These are phyloP conservation scores for Scytalidium sp. DNA, from an alignment of 2,329 filamentous ascomycete genomes.

Conservation along the genomic window DNA sequence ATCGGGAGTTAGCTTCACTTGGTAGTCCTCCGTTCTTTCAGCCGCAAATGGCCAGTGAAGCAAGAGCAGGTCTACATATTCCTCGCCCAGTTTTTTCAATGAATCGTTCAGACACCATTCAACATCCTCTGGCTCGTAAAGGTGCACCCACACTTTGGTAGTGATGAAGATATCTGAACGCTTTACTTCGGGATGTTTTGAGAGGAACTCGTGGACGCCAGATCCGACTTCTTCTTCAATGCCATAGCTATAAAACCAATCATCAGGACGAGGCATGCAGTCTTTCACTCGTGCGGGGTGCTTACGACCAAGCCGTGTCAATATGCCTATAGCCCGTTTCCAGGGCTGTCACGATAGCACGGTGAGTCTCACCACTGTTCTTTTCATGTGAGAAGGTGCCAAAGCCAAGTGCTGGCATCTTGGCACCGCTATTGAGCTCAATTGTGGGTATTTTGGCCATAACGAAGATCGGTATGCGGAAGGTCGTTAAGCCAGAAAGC, in stretches of 20 bases:
- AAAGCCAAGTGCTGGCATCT: slow-evolving; percentile 40
- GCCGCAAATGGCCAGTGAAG: slow-evolving; percentile 78
- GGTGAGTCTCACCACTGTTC: slow-evolving; percentile 39
- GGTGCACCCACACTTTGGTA: slow-evolving; percentile 80
- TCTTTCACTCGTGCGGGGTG: slow-evolving; percentile 12
- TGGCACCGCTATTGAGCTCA: slow-evolving; percentile 30
- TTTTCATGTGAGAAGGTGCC: slow-evolving; percentile 29
- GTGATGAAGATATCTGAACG: slow-evolving; percentile 78
- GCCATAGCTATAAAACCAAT: slow-evolving; percentile 46
- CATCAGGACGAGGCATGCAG: slow-evolving; percentile 24
- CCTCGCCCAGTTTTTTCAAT: slow-evolving; percentile 67
- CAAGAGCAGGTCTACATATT: slow-evolving; percentile 78
- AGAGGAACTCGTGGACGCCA: slow-evolving; percentile 70
- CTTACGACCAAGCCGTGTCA: slow-evolving; percentile 65
- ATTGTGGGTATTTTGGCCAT: slow-evolving; percentile 17
- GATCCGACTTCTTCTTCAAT: slow-evolving; percentile 82
- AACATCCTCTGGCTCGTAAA: slow-evolving; percentile 58
- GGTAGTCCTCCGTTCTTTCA: slow-evolving; percentile 75
- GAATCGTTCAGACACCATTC: slow-evolving; percentile 70
- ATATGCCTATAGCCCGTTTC: slow-evolving; percentile 63
- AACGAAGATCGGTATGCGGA: background rate
- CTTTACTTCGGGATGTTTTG: slow-evolving; percentile 54
- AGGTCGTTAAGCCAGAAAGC: too few relatives aligned
- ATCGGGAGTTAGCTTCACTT: slow-evolving; percentile 45
- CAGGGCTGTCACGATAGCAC: slow-evolving; percentile 56